Evolutionary conservation across 2,329 filamentous ascomycete genomes (phyloP), one percentile per base, ranked within the genome.

Genomic region (Fusarium sp.): DNA sequence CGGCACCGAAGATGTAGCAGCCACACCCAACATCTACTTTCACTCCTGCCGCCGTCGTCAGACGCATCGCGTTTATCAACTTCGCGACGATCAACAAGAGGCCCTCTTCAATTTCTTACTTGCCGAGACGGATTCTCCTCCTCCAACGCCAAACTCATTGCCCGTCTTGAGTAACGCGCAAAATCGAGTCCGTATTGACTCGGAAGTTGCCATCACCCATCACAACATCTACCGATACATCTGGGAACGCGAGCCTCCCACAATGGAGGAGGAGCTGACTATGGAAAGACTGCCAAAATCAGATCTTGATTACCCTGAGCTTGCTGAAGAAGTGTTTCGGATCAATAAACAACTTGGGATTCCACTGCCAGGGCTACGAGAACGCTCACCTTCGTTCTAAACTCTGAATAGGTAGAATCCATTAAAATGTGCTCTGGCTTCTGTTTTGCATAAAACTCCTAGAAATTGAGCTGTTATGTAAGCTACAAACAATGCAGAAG

Each of bases 211-310:
- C 8, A 62, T 75, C 2, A 65, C 59, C 5, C 54, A 66, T 1
- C n/a, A 50, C 29, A 47, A 50, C 9, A 73, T 75, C 2, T 75
- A 75, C 22, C 33, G 66, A 47, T 69, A 73, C 0, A 70, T 73
- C 6, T 74, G 72, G 72, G 73, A 75, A 50, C 59, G 64, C 2
- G 66, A 70, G 2, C 61, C 69, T 14, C 31, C 66, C 0, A 54
- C 50, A 4, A 59, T 60, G 0, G 40, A 62, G 3, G 71, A 74
- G 0, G 27, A 65, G 40, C 47, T 65, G 0, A 52, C 64, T 7
- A 40, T 66, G 14, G 50, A 67, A n/a, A 74, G 20, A 14, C 56
- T 63, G n/a, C 73, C 71, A 1, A 22, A 70, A 38, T 57, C 68
- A 14, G 73, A 62, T 10, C 27, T 71, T 6, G 71, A 74, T 8